Conservation (phyloP, 2,329 filamentous ascomycete genomes). For the Cladosporium oxysporum region DNA sequence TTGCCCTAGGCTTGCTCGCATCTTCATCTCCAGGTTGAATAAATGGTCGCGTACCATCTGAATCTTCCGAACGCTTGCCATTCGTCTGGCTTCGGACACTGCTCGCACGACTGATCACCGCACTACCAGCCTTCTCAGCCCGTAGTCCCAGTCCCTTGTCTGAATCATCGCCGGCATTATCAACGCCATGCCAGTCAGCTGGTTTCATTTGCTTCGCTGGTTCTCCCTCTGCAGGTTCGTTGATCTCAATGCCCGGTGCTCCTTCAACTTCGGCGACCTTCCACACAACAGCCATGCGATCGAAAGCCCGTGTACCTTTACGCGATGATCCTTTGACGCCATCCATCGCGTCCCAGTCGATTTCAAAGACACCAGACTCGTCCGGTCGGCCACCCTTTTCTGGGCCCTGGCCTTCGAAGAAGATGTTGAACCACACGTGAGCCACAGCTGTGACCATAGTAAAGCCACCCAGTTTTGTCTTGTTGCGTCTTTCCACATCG, state of each 20-base stretch:
- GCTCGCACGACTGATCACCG: slow-evolving; percentile 69
- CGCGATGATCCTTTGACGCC: slow-evolving; percentile 87
- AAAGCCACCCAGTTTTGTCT: slow-evolving; percentile 70
- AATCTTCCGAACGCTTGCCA: slow-evolving; percentile 1
- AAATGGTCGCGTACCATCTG: slow-evolving; percentile 1
- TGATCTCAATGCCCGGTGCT: slow-evolving; percentile 43
- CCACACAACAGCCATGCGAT: slow-evolving; percentile 86
- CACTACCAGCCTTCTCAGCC: slow-evolving; percentile 64
- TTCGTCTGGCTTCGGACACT: slow-evolving; percentile 51
- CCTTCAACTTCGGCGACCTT: slow-evolving; percentile 45
- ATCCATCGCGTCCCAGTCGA: slow-evolving; percentile 79
- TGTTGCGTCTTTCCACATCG: slow-evolving; percentile 82
- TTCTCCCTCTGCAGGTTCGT: slow-evolving; percentile 66
- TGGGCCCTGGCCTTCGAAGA: slow-evolving; percentile 80
- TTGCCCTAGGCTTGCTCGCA: neutral
- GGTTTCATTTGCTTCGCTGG: slow-evolving; percentile 69
- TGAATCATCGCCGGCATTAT: slow-evolving; percentile 37
- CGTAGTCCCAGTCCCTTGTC: slow-evolving; percentile 70
- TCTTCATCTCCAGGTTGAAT: slow-evolving; percentile 6
- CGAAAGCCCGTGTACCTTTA: slow-evolving; percentile 80
- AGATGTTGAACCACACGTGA: slow-evolving; percentile 96
- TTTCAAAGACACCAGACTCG: slow-evolving; percentile 69
- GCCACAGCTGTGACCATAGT: slow-evolving; percentile 92
- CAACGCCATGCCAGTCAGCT: slow-evolving; percentile 72
- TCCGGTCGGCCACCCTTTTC: slow-evolving; percentile 67